Evolutionary conservation across 192 early-diverging fungal species (phyloP).

Genomic region (Dimargaris xerosporica): DNA sequence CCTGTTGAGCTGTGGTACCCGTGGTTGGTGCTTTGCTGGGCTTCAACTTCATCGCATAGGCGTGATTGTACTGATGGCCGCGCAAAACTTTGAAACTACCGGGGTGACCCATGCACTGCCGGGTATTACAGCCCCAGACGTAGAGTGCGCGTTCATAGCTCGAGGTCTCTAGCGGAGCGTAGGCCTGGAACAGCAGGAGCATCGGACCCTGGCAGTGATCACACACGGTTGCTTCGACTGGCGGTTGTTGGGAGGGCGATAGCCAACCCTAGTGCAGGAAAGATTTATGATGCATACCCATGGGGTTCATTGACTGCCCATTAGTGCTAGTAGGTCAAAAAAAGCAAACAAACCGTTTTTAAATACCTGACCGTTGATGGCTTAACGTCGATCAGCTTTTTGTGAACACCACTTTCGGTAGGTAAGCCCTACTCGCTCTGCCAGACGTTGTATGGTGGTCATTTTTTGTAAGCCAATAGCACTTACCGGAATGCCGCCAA

Average conservation of each 20-base stretch:
- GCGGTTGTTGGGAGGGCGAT: not conserved
- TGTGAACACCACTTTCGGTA: not conserved
- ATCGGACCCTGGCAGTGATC: slow-evolving; percentile 39
- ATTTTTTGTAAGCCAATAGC: too few species aligned
- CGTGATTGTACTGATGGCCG: slow-evolving; percentile 43
- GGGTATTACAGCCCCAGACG: slow-evolving; percentile 63
- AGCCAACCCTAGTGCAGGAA: not conserved
- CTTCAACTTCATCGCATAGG: slow-evolving; percentile 38
- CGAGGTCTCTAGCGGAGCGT: slow-evolving; percentile 54
- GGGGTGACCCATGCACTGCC: slow-evolving; percentile 48
- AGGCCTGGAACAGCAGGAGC: slow-evolving; percentile 53
- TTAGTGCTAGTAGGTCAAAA: not conserved
- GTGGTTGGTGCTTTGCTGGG: slow-evolving; percentile 19
- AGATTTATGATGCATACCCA: not conserved
- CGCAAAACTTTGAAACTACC: slow-evolving; percentile 44
- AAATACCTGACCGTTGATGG: too few species aligned
- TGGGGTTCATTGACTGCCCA: not conserved
- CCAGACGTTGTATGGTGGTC: too few species aligned
- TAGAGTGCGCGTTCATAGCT: slow-evolving; percentile 61
- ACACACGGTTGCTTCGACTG: slow-evolving; percentile 21
- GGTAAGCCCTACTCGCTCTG: too few species aligned
- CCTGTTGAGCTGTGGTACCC: not conserved
- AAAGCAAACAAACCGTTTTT: too few species aligned
- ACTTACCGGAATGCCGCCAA: slow-evolving; percentile 5
- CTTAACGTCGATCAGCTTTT: not conserved